A percentile compares a stretch with the other conserved stretches of the same genome.
These are phyloP conservation scores for Cicer yamashitae DNA, from an alignment of 306 rosid genomes.

Conservation along the genomic window DNA sequence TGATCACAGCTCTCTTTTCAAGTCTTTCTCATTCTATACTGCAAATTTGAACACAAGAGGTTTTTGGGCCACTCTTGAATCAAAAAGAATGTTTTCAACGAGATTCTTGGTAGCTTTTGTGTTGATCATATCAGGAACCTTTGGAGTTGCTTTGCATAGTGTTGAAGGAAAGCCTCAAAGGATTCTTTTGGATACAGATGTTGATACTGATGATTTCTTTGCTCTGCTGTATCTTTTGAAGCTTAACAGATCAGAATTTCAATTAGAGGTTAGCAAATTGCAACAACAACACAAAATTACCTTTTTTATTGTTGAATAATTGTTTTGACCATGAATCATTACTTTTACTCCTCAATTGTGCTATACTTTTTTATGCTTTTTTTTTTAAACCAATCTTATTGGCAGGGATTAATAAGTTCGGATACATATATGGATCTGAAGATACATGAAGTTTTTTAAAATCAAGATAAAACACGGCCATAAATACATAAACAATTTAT, in stretches of 20 bases:
- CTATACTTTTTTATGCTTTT: neutral
- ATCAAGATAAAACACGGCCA: too few relatives aligned
- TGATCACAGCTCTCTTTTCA: neutral
- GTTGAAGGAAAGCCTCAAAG: constrained; percentile 63
- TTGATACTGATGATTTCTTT: constrained; percentile 86
- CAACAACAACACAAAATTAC: too few relatives aligned
- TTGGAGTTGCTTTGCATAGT: constrained; percentile 44
- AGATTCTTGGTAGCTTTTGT: constrained; percentile 45
- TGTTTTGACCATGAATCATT: constrained; percentile 20
- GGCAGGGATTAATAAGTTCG: neutral
- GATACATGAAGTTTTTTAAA: too few relatives aligned
- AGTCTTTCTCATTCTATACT: constrained; percentile 8
- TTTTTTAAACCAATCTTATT: constrained; percentile 12
- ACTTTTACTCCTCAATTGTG: neutral
- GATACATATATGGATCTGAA: too few relatives aligned
- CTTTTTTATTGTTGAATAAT: too few relatives aligned
- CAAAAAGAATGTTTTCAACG: constrained; percentile 49
- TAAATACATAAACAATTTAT: too few relatives aligned
- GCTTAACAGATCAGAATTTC: constrained; percentile 84
- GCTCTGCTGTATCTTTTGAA: constrained; percentile 85
- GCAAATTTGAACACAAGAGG: constrained; percentile 33
- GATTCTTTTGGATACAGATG: constrained; percentile 87
- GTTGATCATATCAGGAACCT: constrained; percentile 43
- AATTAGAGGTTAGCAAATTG: constrained; percentile 65
- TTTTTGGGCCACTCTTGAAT: constrained; percentile 46